phyloP scores from a whole-genome alignment of 306 rosid genomes.

The Quercus agrifolia region DNA sequence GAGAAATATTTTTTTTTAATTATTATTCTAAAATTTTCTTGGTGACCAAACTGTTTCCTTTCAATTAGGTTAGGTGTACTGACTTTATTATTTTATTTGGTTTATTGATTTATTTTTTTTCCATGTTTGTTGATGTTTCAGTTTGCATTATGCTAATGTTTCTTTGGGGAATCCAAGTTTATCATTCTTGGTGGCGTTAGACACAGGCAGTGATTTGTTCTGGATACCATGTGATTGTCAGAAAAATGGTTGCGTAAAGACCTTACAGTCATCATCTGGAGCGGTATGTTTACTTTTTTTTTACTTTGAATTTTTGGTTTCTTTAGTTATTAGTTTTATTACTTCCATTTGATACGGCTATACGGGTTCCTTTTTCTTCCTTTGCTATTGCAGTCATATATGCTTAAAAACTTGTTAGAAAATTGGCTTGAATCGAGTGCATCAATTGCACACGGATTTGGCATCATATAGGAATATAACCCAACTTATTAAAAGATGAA shows the following conservation, averaged over 20 bases:
- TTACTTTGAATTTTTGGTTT: neutral
- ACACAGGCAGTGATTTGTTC: conserved; percentile 91
- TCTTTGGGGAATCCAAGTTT: conserved; percentile 80
- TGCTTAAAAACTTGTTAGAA: too few relatives aligned
- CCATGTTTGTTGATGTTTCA: conserved; percentile 33
- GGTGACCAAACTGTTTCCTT: neutral
- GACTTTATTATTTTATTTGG: neutral
- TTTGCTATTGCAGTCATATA: too few relatives aligned
- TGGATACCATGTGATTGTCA: conserved; percentile 94
- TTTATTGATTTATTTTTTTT: neutral
- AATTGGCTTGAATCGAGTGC: too few relatives aligned
- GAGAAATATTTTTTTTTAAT: neutral
- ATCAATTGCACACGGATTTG: too few relatives aligned
- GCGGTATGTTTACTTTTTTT: conserved; percentile 24
- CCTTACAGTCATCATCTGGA: conserved; percentile 19
- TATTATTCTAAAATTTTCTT: too few relatives aligned
- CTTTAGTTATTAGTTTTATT: too few relatives aligned
- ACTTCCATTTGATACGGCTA: too few relatives aligned
- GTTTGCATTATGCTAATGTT: conserved; percentile 86
- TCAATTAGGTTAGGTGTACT: too few relatives aligned
- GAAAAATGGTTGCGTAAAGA: conserved; percentile 33
- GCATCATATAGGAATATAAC: too few relatives aligned
- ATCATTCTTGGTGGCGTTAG: conserved; percentile 83
- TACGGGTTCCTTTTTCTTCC: too few relatives aligned
- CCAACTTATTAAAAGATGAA: too few relatives aligned